Base-by-base conservation (phyloP, 176 grass and related monocot species). In the Echinochloa phyllopogon region DNA sequence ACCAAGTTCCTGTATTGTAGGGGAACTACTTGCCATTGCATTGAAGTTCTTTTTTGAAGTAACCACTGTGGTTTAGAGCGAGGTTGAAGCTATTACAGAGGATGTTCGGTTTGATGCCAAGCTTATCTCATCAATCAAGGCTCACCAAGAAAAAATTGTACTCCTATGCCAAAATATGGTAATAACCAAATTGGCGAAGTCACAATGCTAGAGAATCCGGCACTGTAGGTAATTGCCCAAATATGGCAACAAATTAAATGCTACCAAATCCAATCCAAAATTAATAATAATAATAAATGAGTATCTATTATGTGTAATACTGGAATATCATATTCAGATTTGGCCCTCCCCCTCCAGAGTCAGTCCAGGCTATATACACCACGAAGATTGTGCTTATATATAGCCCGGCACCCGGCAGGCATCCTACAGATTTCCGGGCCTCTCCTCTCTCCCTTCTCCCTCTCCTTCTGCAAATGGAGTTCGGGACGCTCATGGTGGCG, bases 361-460 rank as follows among this genome's bases (percentile, higher is more conserved):
- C 44, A 47, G 17, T 18, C 65, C 5, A 6, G 36, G 7, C 27
- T 33, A 33, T 33, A 33, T 33, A 33, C 38, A 43, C 17, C 18
- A 37, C 44, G 50, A 42, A 23, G 33, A 60, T 41, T 20, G 50
- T 27, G 80, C 60, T 50, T 85, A 89, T 81, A 89, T 76, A 81
- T 85, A 84, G 42, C 42, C 6, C 1, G 2, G 76, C 29, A 50
- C 36, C 10, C 10, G 5, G 7, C 1, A 14, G 39, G 18, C 58
- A 44, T 17, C 48, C 15, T 12, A 23, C n/a, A 76, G 48, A 66
- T 58, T 41, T 48, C 48, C n/a, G 42, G 59, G 29, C 6, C 27
- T 15, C 51, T 42, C 50, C 21, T 51, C 75, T 75, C 69, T 27
- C 17, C n/a, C n/a, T n/a, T 20, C 5, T 21, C 12, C 2, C 18